Base-by-base conservation (phyloP, 2,329 filamentous ascomycete genomes). In the Epichloe amarillans region DNA sequence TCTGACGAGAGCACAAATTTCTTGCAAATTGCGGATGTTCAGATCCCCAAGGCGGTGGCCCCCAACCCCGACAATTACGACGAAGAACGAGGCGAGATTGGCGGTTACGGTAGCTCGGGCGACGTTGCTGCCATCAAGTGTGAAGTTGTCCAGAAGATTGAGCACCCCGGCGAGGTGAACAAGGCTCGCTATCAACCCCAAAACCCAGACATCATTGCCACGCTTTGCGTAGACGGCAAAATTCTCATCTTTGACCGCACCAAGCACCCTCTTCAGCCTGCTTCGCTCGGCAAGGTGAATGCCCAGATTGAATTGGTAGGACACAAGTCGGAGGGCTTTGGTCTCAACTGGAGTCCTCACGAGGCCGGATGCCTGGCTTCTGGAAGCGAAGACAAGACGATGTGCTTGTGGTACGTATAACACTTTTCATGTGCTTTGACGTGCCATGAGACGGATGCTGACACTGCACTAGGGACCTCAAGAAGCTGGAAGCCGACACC, bases 101-200 rank as follows among this genome's bases (percentile, higher is more conserved):
- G 94, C 48, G 93, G 93, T 45, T 90, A 96, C 66, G 90, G 88
- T 39, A 86, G 84, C 47, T 83, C 84, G 54, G 66, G 66, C 12
- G 86, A 88, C 56, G 77, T 83, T 21, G 76, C 82, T 19, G 74
- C 80, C 41, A 84, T 97, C 66, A 89, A 87, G 62, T 95, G 95
- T 73, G 85, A 86, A 57, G 86, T 98, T 61, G 84, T 93, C 48
- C 93, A 98, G 68, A 93, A 87, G 68, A 98, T 98, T 64, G 86
- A 95, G 65, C 93, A 98, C 65, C 89, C 90, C 15, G 87, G 88
- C 56, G 93, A 98, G 68, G 89, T 98, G 64, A 98, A 98, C 76
- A 98, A 97, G 73, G 94, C 93, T 15, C 84, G 93, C 58, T 97
- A 97, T 65, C 90, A 96, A 69, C 93, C 93, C 12, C 91, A 97